phyloP scores from a whole-genome alignment of 2,329 filamentous ascomycete species.

The Ophiocordyceps unilateralis region DNA sequence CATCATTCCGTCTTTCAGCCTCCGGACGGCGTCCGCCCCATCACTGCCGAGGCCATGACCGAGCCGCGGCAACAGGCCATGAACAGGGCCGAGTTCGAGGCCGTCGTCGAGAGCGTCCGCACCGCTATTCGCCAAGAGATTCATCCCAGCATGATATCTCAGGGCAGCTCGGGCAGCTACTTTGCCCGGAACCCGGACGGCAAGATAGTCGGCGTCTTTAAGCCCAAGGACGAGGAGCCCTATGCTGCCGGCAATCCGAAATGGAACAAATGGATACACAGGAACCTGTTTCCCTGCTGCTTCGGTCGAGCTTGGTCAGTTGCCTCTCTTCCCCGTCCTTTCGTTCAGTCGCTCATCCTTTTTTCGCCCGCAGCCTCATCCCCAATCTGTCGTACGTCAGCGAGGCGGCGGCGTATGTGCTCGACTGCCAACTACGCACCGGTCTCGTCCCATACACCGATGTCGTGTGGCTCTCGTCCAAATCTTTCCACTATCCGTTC shows the following conservation, averaged over 20 bases:
- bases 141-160: constrained; percentile 89
- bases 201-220: constrained; percentile 94
- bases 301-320: constrained; percentile 75
- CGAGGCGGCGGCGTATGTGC: constrained; percentile 89
- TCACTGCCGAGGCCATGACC: constrained; percentile 58
- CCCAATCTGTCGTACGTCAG: constrained; percentile 96
- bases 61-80: constrained; percentile 46
- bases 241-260: constrained; percentile 95
- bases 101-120: constrained; percentile 77
- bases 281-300: constrained; percentile 92
- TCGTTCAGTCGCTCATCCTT: neutral
- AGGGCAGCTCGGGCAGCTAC: constrained; percentile 95
- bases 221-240: constrained; percentile 96
- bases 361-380: constrained; percentile 44
- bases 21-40: constrained; percentile 70
- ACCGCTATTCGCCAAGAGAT: constrained; percentile 77
- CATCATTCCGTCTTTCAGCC: constrained; percentile 95
- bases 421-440: constrained; percentile 78
- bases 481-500: constrained; percentile 95
- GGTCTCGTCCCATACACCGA: constrained; percentile 93
- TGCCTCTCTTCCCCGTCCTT: too few species aligned
- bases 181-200: constrained; percentile 85
- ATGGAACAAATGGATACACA: constrained; percentile 99
- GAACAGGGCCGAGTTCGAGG: constrained; percentile 69
- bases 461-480: constrained; percentile 84